Percentiles rank a stretch among this genome's conserved stretches.
These are phyloP conservation scores for Stevia rebaudiana DNA, from an alignment of 140 eudicot genomes.

Conservation along the genomic window DNA sequence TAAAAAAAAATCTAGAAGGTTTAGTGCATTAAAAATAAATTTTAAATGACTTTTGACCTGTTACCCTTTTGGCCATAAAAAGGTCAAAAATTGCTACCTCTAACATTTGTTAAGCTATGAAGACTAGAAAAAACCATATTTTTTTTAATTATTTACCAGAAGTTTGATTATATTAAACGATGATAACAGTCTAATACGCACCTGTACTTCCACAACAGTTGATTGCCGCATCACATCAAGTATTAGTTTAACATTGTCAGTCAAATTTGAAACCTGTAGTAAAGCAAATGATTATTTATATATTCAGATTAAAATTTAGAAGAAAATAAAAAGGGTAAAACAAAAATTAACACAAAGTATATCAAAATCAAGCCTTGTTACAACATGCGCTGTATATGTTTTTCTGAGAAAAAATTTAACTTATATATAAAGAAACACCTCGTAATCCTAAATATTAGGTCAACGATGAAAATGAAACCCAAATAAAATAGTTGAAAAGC, in stretches of 20 bases:
- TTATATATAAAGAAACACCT: neutral
- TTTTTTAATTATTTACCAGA: neutral
- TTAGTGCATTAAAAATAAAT: neutral
- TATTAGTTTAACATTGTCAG: constrained; percentile 45
- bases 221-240: constrained; percentile 50
- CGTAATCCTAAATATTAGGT: neutral
- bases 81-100: neutral
- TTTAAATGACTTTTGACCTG: neutral
- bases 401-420: neutral
- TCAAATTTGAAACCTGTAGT: constrained; percentile 51
- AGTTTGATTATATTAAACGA: neutral
- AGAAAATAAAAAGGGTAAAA: neutral
- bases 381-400: neutral
- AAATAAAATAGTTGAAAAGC: neutral
- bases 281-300: neutral
- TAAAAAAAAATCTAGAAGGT: neutral
- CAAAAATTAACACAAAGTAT: neutral
- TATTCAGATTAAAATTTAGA: neutral
- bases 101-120: neutral
- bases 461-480: neutral
- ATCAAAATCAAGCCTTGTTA: constrained; percentile 1
- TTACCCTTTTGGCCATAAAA: no score
- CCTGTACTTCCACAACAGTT: constrained; percentile 58
- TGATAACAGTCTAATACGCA: constrained; percentile 15
- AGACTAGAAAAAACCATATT: neutral